These are phyloP conservation scores for Podospora anserina DNA, from an alignment of 495 filamentous ascomycete species.

Conservation along the genomic window DNA sequence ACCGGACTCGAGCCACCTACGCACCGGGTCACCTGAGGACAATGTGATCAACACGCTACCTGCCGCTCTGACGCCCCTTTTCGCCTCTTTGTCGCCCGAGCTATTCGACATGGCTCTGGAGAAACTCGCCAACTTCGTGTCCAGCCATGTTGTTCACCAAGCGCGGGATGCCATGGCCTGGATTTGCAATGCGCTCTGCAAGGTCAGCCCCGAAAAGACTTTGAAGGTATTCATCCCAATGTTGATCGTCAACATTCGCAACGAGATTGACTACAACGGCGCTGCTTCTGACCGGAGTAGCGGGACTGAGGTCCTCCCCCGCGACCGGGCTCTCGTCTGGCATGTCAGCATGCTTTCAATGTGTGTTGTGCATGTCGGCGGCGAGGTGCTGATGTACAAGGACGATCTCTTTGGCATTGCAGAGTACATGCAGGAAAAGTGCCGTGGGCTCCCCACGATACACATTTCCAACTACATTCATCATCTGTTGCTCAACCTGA, in stretches of 20 bases:
- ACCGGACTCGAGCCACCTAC: conserved; percentile 79
- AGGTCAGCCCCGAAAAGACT: conserved; percentile 88
- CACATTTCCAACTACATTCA: conserved; percentile 98
- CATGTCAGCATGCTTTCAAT: conserved; percentile 97
- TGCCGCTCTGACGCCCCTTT: conserved; percentile 83
- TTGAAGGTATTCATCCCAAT: conserved; percentile 86
- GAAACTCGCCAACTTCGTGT: conserved; percentile 90
- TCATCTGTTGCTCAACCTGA: conserved; percentile 95
- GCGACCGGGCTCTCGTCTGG: conserved; percentile 93
- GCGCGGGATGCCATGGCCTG: conserved; percentile 98
- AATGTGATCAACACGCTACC: conserved; percentile 96
- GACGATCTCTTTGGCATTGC: conserved; percentile 88
- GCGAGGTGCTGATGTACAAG: conserved; percentile 81
- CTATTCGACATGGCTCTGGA: conserved; percentile 87
- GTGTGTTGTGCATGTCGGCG: conserved; percentile 94
- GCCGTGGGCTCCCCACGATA: conserved; percentile 86
- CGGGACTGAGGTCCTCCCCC: conserved; percentile 86
- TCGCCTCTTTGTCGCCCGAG: conserved; percentile 88
- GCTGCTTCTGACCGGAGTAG: conserved; percentile 92
- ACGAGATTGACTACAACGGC: conserved; percentile 96
- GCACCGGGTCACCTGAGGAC: conserved; percentile 90
- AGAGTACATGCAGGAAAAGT: conserved; percentile 91
- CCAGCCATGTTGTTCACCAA: conserved; percentile 94
- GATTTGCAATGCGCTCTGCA: conserved; percentile 93
- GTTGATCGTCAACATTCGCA: conserved; percentile 84